These are phyloP conservation scores for Sinapis alba DNA, from an alignment of 441 rosid species.

Conservation along the genomic window DNA sequence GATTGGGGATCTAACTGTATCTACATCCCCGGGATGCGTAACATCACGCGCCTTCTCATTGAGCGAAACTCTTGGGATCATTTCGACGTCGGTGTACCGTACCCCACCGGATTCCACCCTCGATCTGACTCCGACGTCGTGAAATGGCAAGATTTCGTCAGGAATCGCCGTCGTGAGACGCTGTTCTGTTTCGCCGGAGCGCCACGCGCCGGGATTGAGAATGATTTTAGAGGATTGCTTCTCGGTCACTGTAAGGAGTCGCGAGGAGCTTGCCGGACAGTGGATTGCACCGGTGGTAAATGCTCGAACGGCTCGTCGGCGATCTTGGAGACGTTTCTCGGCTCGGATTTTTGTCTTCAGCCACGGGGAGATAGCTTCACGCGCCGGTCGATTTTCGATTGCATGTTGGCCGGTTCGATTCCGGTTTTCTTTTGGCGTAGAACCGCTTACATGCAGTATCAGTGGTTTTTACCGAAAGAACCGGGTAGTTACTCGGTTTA, in stretches of 20 bases:
- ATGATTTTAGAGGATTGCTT: conserved; percentile 70
- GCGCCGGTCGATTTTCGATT: conserved; percentile 84
- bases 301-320: conserved; percentile 85
- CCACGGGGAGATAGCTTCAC: conserved; percentile 93
- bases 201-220: conserved; percentile 52
- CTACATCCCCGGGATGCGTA: conserved; percentile 79
- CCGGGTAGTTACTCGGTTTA: conserved; percentile 78
- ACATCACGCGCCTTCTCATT: conserved; percentile 87
- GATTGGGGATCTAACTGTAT: conserved; percentile 97
- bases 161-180: conserved; percentile 50
- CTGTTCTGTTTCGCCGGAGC: conserved; percentile 95
- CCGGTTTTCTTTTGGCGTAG: conserved; percentile 96
- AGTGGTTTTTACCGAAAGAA: conserved; percentile 83
- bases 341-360: conserved; percentile 80
- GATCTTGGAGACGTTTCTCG: conserved; percentile 70
- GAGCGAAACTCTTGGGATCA: conserved; percentile 98
- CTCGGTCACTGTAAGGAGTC: conserved; percentile 64
- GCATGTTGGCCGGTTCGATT: conserved; percentile 92
- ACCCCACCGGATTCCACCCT: conserved; percentile 99
- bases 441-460: conserved; percentile 77
- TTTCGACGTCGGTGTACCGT: conserved; percentile 89
- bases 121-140: conserved; percentile 62
- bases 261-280: conserved; percentile 56
- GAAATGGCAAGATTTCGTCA: conserved; percentile 76
- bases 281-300: conserved; percentile 56